phyloP scores from a whole-genome alignment of 805 yeast species.

The Candida maris region DNA sequence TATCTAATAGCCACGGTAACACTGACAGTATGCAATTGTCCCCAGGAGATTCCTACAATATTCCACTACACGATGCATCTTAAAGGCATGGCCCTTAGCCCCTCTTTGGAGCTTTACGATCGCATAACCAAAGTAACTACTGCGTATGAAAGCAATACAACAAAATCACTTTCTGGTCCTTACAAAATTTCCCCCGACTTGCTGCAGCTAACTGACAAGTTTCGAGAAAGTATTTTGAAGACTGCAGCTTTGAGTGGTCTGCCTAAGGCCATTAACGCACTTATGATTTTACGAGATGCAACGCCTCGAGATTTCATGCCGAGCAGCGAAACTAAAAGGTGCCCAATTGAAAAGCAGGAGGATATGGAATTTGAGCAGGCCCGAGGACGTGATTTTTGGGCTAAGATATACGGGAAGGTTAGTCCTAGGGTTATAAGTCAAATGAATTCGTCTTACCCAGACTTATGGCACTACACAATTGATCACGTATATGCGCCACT shows the following conservation, averaged over 20 bases:
- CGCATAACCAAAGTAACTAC: constrained; percentile 25
- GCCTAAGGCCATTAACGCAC: constrained; percentile 79
- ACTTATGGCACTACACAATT: constrained; percentile 70
- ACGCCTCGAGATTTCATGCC: constrained; percentile 54
- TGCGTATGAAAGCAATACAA: constrained; percentile 17
- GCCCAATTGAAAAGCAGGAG: constrained; percentile 12
- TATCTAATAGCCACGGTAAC: constrained; percentile 77
- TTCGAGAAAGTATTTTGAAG: constrained; percentile 76
- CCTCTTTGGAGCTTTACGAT: constrained; percentile 15
- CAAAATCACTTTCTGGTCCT: constrained; percentile 14
- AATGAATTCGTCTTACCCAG: constrained; percentile 75
- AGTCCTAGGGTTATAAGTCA: constrained; percentile 64
- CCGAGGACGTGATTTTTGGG: constrained; percentile 69
- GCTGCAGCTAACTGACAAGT: constrained; percentile 38
- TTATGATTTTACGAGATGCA: constrained; percentile 56
- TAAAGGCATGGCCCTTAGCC: constrained; percentile 12
- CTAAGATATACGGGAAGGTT: constrained; percentile 70
- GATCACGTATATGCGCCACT: constrained; percentile 76
- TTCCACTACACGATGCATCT: constrained; percentile 61
- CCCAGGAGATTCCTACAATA: constrained; percentile 72
- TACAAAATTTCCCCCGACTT: constrained; percentile 6
- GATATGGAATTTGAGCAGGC: constrained; percentile 17
- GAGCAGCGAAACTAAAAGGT: constrained; percentile 11
- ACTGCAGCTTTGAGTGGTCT: constrained; percentile 77
- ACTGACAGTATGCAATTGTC: constrained; percentile 75